These are phyloP conservation scores for Glarea lozoyensis DNA, from an alignment of 495 filamentous ascomycete genomes.

Conservation along the genomic window DNA sequence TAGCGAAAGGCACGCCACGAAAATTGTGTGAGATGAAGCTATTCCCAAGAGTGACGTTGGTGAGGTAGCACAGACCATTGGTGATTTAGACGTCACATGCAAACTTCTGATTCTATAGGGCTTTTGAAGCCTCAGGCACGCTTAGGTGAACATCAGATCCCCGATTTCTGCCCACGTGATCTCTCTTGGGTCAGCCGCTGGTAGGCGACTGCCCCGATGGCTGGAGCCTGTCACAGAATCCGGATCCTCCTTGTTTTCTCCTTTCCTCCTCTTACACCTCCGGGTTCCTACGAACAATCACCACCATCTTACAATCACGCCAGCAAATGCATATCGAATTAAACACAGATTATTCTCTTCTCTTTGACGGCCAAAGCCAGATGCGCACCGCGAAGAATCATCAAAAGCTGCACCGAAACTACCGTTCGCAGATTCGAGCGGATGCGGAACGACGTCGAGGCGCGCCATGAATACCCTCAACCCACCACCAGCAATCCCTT, in stretches of 20 bases:
- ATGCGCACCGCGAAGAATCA: constrained; percentile 21
- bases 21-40: too few species aligned
- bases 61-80: too few species aligned
- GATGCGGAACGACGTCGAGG: constrained; percentile 20
- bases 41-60: too few species aligned
- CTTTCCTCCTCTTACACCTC: constrained; percentile 14
- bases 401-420: constrained; percentile 21
- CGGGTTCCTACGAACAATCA: constrained; percentile 9
- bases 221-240: too few species aligned
- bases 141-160: too few species aligned
- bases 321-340: constrained; percentile 23
- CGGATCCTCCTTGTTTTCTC: constrained; percentile 3
- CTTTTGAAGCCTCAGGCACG: too few species aligned
- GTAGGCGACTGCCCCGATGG: too few species aligned
- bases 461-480: constrained; percentile 18
- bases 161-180: too few species aligned
- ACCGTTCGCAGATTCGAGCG: constrained; percentile 18
- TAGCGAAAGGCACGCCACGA: too few species aligned
- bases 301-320: constrained; percentile 1
- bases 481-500: constrained; percentile 54
- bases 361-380: constrained; percentile 10
- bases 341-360: constrained; percentile 5
- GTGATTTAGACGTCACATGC: too few species aligned
- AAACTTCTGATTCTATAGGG: too few species aligned
- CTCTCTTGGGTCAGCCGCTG: too few species aligned